Percentiles rank a stretch among this genome's conserved stretches.
phyloP scores from a whole-genome alignment of 805 yeast species.

The Brettanomyces nanus region DNA sequence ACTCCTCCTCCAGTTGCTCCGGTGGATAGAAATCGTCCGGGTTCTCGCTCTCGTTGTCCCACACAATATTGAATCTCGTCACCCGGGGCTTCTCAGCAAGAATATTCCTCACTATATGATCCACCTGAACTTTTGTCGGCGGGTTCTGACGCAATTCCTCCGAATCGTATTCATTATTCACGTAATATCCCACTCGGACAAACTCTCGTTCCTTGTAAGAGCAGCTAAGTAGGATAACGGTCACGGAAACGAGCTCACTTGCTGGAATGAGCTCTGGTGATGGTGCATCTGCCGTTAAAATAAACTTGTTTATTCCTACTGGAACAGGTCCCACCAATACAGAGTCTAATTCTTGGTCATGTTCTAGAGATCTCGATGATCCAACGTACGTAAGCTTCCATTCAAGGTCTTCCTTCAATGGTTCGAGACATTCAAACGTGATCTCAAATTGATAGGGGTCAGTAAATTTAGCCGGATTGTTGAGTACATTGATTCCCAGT shows the following conservation, averaged over 20 bases:
- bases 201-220: slow-evolving; percentile 90
- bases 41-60: slow-evolving; percentile 66
- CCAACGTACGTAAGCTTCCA: slow-evolving; percentile 98
- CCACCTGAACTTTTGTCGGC: slow-evolving; percentile 88
- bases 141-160: slow-evolving; percentile 93
- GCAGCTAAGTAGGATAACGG: slow-evolving; percentile 88
- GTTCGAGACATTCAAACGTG: slow-evolving; percentile 94
- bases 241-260: slow-evolving; percentile 87
- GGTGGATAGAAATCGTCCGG: slow-evolving; percentile 69
- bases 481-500: slow-evolving; percentile 83
- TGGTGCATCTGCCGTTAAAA: slow-evolving; percentile 94
- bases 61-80: slow-evolving; percentile 90
- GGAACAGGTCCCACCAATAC: slow-evolving; percentile 98
- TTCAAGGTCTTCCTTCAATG: slow-evolving; percentile 84
- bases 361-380: slow-evolving; percentile 86
- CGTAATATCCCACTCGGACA: slow-evolving; percentile 96
- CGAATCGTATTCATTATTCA: slow-evolving; percentile 90
- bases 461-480: slow-evolving; percentile 89
- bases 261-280: slow-evolving; percentile 95
- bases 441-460: slow-evolving; percentile 95
- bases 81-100: slow-evolving; percentile 97
- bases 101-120: slow-evolving; percentile 87
- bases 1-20: slow-evolving; percentile 55
- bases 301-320: slow-evolving; percentile 89
- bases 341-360: slow-evolving; percentile 94